Conservation (phyloP, 768 basidiomycete genomes). For the Galerina marginata region DNA sequence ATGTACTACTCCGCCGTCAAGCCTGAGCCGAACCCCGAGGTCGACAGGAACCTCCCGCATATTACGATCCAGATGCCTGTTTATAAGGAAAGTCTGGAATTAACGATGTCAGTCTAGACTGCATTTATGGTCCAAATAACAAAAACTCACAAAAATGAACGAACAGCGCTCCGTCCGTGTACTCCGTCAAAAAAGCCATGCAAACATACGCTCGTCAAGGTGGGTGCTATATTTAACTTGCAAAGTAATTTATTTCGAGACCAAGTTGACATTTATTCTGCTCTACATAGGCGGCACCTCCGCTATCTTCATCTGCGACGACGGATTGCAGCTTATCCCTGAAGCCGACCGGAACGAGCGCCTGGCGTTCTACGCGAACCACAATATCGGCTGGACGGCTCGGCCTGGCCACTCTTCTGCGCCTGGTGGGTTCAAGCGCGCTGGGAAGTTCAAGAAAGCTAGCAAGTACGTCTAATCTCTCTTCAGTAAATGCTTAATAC, state of each 20-base stretch:
- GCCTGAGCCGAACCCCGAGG: constrained; percentile 67
- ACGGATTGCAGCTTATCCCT: constrained; percentile 74
- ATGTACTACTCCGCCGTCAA: constrained; percentile 78
- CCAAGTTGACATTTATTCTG: no score
- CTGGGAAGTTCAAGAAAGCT: constrained; percentile 91
- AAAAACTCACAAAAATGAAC: constrained; percentile 5
- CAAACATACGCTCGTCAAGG: constrained; percentile 88
- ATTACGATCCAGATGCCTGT: constrained; percentile 86
- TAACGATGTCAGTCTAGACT: constrained; percentile 59
- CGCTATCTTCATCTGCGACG: constrained; percentile 83
- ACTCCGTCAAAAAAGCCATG: constrained; percentile 84
- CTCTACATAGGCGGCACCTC: constrained; percentile 59
- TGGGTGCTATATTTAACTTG: constrained; percentile 6
- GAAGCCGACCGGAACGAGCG: constrained; percentile 69
- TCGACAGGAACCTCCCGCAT: constrained; percentile 75
- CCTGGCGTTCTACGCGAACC: constrained; percentile 78
- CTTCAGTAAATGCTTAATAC: neutral
- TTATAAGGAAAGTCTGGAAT: constrained; percentile 80
- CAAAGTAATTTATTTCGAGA: neutral
- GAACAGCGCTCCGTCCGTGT: constrained; percentile 66
- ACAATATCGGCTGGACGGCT: constrained; percentile 79
- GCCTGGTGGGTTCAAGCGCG: constrained; percentile 90
- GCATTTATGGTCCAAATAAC: no score
- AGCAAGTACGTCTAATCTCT: constrained; percentile 41
- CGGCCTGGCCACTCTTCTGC: constrained; percentile 73